Percentiles rank a stretch among this genome's conserved stretches.
Conservation (phyloP, 2,329 filamentous ascomycete species). For the Colletotrichum incanum region DNA sequence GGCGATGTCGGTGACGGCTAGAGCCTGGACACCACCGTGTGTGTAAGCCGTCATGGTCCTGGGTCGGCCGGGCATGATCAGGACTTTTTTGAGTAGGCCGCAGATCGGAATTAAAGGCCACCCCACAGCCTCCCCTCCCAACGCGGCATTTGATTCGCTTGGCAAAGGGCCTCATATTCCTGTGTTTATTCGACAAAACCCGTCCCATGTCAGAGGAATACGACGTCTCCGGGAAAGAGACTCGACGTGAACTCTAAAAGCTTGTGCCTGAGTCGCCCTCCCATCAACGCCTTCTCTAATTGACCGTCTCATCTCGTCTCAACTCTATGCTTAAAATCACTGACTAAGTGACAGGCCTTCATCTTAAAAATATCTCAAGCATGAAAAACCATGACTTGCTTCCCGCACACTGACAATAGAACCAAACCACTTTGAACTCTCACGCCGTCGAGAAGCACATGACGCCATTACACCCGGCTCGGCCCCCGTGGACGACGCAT, state of each 20-base stretch:
- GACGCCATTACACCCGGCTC: slow-evolving; percentile 19
- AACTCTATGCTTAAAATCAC: neutral
- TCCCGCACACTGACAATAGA: neutral
- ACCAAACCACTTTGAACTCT: neutral
- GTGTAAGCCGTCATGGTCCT: neutral
- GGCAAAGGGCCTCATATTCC: neutral
- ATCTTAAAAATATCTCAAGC: neutral
- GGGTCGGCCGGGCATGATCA: neutral
- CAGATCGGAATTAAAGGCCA: slow-evolving; percentile 31
- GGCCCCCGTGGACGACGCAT: slow-evolving; percentile 6
- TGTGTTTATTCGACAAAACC: neutral
- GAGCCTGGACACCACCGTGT: neutral
- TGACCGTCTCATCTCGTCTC: neutral
- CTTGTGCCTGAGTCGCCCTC: slow-evolving; percentile 7
- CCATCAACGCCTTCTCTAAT: neutral
- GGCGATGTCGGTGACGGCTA: neutral
- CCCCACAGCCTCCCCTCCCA: slow-evolving; percentile 16
- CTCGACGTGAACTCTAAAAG: slow-evolving; percentile 20
- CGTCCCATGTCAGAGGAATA: slow-evolving; percentile 12
- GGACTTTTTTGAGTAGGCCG: slow-evolving; percentile 7
- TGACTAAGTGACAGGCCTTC: neutral
- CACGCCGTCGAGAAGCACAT: neutral
- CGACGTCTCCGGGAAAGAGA: slow-evolving; percentile 5
- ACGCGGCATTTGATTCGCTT: slow-evolving; percentile 29
- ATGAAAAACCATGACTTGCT: neutral